Percentiles rank a stretch among this genome's conserved stretches.
Conservation (phyloP, 1,139 yeast genomes). For the Saccharomycopsis crataegensis region DNA sequence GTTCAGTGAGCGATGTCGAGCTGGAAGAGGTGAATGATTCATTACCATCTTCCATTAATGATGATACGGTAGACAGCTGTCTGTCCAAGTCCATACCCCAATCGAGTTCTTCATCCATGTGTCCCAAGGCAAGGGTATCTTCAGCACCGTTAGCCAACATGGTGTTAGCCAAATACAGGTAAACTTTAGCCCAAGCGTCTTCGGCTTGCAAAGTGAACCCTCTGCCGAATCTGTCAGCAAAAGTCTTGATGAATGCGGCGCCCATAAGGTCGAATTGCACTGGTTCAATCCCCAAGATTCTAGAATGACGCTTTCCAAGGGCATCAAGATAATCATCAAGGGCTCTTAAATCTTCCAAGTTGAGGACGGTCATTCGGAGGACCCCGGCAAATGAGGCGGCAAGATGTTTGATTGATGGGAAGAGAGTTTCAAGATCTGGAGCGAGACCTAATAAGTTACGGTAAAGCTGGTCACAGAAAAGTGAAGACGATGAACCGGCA, state of each 20-base stretch:
- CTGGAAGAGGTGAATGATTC: no score
- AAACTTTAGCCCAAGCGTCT: slow-evolving; percentile 64
- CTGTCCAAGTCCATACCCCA: no score
- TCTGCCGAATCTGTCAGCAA: slow-evolving; percentile 57
- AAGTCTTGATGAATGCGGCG: slow-evolving; percentile 64
- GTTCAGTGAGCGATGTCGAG: no score
- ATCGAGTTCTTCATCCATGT: no score
- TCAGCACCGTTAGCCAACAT: slow-evolving; percentile 60
- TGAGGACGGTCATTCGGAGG: slow-evolving; percentile 51
- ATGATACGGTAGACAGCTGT: no score
- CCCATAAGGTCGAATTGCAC: slow-evolving; percentile 75
- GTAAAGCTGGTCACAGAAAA: slow-evolving; percentile 58
- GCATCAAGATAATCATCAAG: slow-evolving; percentile 56
- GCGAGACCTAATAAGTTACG: slow-evolving; percentile 49
- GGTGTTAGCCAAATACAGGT: slow-evolving; percentile 51
- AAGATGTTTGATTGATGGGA: slow-evolving; percentile 63
- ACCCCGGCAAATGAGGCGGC: slow-evolving; percentile 79
- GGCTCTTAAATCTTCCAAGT: slow-evolving; percentile 34
- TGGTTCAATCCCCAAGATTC: slow-evolving; percentile 70
- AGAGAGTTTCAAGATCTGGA: slow-evolving; percentile 45
- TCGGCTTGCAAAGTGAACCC: slow-evolving; percentile 42
- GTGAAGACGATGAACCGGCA: slow-evolving; percentile 36
- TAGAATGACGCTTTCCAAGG: slow-evolving; percentile 68
- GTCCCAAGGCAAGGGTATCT: slow-evolving; percentile 35
- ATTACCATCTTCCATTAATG: no score